Percentiles rank a stretch among this genome's conserved stretches.
Conservation (phyloP, 805 yeast genomes). For the Barnettozyma vustinii region DNA sequence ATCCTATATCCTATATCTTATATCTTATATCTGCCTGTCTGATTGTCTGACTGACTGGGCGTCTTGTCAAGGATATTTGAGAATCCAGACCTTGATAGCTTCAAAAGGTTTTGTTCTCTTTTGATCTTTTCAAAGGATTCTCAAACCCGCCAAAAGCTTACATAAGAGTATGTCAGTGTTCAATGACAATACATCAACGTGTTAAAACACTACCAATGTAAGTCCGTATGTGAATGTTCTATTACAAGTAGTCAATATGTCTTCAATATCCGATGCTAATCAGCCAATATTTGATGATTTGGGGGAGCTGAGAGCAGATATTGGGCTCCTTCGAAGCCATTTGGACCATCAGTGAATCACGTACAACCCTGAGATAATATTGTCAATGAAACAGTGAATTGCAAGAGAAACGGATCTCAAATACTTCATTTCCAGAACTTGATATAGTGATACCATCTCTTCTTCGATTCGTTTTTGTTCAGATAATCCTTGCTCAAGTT, state of each 20-base stretch:
- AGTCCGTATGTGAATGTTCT: background rate
- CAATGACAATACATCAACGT: too few species aligned
- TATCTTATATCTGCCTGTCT: background rate
- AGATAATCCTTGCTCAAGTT: background rate
- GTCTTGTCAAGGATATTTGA: too few species aligned
- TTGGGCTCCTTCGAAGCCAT: background rate
- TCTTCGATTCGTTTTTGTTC: background rate
- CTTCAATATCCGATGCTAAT: background rate
- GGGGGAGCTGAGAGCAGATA: background rate
- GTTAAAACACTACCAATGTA: background rate
- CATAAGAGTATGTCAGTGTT: background rate
- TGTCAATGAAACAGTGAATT: background rate
- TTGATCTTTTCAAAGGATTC: background rate
- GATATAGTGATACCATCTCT: constrained; percentile 3
- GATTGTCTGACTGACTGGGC: too few species aligned
- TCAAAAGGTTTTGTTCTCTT: too few species aligned
- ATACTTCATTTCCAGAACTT: constrained; percentile 4
- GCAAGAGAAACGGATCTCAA: too few species aligned
- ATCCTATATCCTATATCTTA: background rate
- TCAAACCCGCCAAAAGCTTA: background rate
- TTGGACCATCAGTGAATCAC: background rate
- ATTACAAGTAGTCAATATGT: too few species aligned
- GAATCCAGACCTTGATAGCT: background rate
- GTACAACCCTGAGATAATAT: background rate
- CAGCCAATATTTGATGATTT: background rate